Evolutionary conservation across 2,329 filamentous ascomycete species (phyloP).

Genomic region (Didymella glomerata): DNA sequence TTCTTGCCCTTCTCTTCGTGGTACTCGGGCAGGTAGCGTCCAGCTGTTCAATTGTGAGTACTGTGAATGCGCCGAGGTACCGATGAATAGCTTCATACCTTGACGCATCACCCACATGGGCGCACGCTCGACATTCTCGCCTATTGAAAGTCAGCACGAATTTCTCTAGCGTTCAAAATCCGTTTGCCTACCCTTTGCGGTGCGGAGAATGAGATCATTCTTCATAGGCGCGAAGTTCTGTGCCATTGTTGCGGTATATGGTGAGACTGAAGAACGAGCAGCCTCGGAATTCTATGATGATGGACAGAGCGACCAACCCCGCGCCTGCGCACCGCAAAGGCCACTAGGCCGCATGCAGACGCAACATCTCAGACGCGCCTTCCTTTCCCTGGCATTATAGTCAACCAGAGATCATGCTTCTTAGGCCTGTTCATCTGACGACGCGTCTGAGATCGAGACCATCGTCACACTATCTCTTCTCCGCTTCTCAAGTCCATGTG

Average conservation of each 20-base stretch:
- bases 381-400: background rate
- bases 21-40: conserved; percentile 96
- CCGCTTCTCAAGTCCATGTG: conserved; percentile 2
- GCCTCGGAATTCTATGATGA: conserved; percentile 24
- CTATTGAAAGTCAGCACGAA: conserved; percentile 58
- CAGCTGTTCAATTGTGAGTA: conserved; percentile 65
- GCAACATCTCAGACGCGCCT: conserved; percentile 22
- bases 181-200: conserved; percentile 75
- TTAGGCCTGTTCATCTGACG: conserved; percentile 16
- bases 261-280: conserved; percentile 19
- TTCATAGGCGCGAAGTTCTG: conserved; percentile 80
- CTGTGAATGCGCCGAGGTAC: conserved; percentile 1
- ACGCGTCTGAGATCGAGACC: conserved; percentile 13
- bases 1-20: conserved; percentile 89
- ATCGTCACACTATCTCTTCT: background rate
- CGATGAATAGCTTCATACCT: conserved; percentile 64
- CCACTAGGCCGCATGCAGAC: conserved; percentile 30
- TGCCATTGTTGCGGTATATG: conserved; percentile 62
- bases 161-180: background rate
- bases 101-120: conserved; percentile 99
- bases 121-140: conserved; percentile 88
- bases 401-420: conserved; percentile 31
- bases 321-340: conserved; percentile 29
- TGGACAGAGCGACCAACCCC: conserved; percentile 31
- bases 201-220: conserved; percentile 91